phyloP scores from a whole-genome alignment of 2,329 filamentous ascomycete species.

The Lojkania enalia region DNA sequence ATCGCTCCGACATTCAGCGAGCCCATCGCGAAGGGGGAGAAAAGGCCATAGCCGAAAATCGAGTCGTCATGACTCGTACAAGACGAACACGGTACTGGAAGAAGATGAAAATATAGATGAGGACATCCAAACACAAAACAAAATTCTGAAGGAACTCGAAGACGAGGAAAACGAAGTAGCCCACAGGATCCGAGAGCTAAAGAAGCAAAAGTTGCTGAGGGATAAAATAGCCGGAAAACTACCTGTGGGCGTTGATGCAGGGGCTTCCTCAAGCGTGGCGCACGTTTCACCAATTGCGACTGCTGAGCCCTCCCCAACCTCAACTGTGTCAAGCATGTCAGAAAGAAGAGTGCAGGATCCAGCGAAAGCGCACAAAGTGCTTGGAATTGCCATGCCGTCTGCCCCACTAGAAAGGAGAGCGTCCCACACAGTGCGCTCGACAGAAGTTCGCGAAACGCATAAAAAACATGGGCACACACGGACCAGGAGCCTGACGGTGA shows the following conservation, averaged over 20 bases:
- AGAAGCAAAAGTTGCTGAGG: conserved; percentile 60
- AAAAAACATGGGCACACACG: conserved; percentile 25
- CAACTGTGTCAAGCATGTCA: conserved; percentile 37
- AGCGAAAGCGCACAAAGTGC: conserved; percentile 48
- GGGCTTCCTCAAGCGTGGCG: conserved; percentile 42
- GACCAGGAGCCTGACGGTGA: conserved; percentile 37
- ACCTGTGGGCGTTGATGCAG: conserved; percentile 44
- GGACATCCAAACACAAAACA: conserved; percentile 29
- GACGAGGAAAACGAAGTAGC: conserved; percentile 60
- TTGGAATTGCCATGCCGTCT: conserved; percentile 39
- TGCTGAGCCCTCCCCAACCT: conserved; percentile 35
- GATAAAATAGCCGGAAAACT: conserved; percentile 47
- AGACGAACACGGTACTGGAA: conserved; percentile 30
- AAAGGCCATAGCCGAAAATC: conserved; percentile 27
- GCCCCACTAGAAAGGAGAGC: conserved; percentile 24
- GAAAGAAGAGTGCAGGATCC: conserved; percentile 34
- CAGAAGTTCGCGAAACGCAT: conserved; percentile 20
- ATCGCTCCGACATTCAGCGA: conserved; percentile 38
- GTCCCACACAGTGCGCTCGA: conserved; percentile 16
- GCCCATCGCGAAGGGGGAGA: conserved; percentile 37
- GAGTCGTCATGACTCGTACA: conserved; percentile 31
- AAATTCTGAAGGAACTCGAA: conserved; percentile 38
- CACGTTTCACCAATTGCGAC: conserved; percentile 39
- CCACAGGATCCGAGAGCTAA: conserved; percentile 60
- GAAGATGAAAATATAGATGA: conserved; percentile 31